Conservation (phyloP, 805 yeast species). For the Kuraishia cidri region DNA sequence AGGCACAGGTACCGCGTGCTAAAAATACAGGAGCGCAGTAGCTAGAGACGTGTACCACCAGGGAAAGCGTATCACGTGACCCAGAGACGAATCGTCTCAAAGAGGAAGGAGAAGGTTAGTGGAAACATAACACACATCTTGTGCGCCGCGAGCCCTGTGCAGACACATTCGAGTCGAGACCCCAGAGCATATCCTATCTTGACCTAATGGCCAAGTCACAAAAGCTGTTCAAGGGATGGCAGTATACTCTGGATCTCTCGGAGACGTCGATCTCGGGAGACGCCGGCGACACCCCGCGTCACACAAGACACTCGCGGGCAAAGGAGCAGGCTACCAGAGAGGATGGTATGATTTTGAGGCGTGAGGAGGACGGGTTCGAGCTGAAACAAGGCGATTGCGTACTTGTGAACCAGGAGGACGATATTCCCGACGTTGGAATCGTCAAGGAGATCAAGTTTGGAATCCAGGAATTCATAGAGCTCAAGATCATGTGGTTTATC, state of each 20-base stretch:
- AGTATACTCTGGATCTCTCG: conserved; percentile 10
- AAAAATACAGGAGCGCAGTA: too few species aligned
- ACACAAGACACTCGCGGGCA: conserved; percentile 2
- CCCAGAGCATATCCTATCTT: too few species aligned
- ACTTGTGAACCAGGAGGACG: conserved; percentile 23
- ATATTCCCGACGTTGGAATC: conserved; percentile 31
- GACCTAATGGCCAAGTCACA: conserved; percentile 18
- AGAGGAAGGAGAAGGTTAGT: too few species aligned
- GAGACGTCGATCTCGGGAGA: too few species aligned
- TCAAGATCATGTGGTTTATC: conserved; percentile 40
- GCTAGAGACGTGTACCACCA: too few species aligned
- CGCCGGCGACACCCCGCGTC: background rate
- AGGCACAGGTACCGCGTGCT: too few species aligned
- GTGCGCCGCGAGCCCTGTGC: too few species aligned
- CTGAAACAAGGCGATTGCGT: conserved; percentile 46
- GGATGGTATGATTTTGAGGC: conserved; percentile 19
- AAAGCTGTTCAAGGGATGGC: conserved; percentile 27
- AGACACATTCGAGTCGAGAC: too few species aligned
- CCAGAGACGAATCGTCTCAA: too few species aligned
- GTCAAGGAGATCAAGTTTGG: conserved; percentile 45
- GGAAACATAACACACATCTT: too few species aligned
- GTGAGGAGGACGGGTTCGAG: conserved; percentile 37
- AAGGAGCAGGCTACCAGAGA: conserved; percentile 1
- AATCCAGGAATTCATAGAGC: conserved; percentile 34
- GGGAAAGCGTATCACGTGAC: too few species aligned